Conservation (phyloP, 2,329 filamentous ascomycete species). For the Aspergillus sp. region DNA sequence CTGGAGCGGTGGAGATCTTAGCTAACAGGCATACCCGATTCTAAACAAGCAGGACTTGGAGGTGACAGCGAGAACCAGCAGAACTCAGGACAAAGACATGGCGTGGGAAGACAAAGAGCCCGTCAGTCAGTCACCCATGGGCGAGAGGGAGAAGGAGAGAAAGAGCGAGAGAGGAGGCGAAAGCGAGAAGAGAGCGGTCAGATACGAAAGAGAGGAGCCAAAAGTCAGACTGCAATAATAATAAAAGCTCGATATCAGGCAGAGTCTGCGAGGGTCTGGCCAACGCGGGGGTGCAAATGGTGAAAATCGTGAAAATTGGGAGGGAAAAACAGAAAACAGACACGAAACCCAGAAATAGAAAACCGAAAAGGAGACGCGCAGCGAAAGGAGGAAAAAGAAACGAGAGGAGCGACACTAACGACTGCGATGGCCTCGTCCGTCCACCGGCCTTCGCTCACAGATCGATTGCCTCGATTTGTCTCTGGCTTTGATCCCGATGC, state of each 20-base stretch:
- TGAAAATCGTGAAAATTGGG: background rate
- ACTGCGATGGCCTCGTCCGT: background rate
- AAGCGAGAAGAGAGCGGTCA: constrained; percentile 1
- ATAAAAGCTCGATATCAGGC: background rate
- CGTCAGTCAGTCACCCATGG: constrained; percentile 3
- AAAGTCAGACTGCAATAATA: background rate
- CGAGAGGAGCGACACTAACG: constrained; percentile 3
- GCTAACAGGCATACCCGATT: background rate
- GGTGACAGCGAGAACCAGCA: background rate
- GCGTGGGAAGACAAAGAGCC: background rate
- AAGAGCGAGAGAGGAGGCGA: background rate
- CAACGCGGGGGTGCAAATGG: constrained; percentile 21
- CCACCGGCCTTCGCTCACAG: background rate
- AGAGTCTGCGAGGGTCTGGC: constrained; percentile 14
- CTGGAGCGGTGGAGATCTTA: background rate
- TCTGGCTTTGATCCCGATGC: background rate
- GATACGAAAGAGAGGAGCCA: background rate
- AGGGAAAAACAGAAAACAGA: background rate
- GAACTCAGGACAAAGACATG: constrained; percentile 14
- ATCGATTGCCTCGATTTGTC: background rate
- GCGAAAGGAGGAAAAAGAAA: constrained; percentile 11
- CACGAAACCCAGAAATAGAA: background rate
- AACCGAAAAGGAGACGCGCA: background rate
- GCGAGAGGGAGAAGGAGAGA: background rate
- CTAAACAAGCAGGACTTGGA: background rate